phyloP scores from a whole-genome alignment of 2,329 filamentous ascomycete genomes.

The Zarea fungicola region DNA sequence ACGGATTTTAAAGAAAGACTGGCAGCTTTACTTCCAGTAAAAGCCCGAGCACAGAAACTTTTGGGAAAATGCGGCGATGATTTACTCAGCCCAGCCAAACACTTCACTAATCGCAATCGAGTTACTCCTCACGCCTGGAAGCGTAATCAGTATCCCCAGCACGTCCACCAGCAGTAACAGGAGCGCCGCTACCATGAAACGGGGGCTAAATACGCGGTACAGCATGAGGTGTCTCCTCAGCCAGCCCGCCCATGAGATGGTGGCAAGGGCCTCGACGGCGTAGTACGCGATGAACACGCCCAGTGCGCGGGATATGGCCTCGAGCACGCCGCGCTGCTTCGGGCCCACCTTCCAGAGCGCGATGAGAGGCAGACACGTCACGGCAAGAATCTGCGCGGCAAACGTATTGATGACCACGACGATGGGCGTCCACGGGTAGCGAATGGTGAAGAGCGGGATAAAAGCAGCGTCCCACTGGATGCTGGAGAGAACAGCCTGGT shows the following conservation, averaged over 20 bases:
- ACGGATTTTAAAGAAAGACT: too few relatives aligned
- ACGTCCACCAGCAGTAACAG: slow-evolving; percentile 73
- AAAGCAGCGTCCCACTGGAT: slow-evolving; percentile 98
- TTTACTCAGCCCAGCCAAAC: slow-evolving; percentile 69
- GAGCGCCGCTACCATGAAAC: slow-evolving; percentile 77
- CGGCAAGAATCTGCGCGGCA: slow-evolving; percentile 80
- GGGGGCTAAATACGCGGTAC: slow-evolving; percentile 85
- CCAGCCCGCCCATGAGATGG: slow-evolving; percentile 85
- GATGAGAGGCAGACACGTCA: slow-evolving; percentile 71
- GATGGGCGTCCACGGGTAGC: slow-evolving; percentile 85
- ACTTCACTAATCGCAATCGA: slow-evolving; percentile 75
- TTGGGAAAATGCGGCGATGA: too few relatives aligned
- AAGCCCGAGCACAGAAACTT: too few relatives aligned
- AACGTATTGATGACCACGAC: slow-evolving; percentile 82
- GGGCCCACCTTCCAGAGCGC: slow-evolving; percentile 86
- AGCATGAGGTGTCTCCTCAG: slow-evolving; percentile 92
- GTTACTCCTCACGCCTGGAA: slow-evolving; percentile 71
- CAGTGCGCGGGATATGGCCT: slow-evolving; percentile 64
- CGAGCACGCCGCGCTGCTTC: slow-evolving; percentile 63
- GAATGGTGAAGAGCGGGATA: slow-evolving; percentile 74
- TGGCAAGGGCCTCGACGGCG: slow-evolving; percentile 75
- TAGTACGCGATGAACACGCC: slow-evolving; percentile 77
- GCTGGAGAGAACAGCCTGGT: slow-evolving; percentile 79
- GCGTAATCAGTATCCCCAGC: slow-evolving; percentile 62
- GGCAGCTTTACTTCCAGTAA: too few relatives aligned